Percentiles rank a stretch among this genome's conserved stretches.
These are phyloP conservation scores for Fusarium redolens DNA, from an alignment of 2,329 filamentous ascomycete genomes.

Conservation along the genomic window DNA sequence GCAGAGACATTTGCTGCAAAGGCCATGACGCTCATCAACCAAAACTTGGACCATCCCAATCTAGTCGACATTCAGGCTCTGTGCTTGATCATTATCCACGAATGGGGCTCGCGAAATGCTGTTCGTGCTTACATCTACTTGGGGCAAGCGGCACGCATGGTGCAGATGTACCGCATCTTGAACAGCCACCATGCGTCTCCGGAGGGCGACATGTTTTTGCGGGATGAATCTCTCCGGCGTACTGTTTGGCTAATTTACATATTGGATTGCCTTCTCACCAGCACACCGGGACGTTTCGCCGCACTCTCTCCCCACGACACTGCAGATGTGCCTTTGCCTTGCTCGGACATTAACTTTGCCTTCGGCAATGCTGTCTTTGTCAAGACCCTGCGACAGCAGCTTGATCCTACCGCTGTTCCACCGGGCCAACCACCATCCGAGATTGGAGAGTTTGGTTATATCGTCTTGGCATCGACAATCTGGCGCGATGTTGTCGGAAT, in stretches of 20 bases:
- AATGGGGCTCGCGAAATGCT: conserved; percentile 71
- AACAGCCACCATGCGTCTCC: conserved; percentile 65
- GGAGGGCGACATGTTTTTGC: conserved; percentile 67
- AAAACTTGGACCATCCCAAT: conserved; percentile 68
- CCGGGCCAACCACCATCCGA: conserved; percentile 57
- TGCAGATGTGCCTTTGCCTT: conserved; percentile 67
- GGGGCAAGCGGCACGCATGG: conserved; percentile 71
- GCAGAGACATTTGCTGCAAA: conserved; percentile 70
- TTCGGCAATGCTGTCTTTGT: conserved; percentile 70
- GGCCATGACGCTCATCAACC: conserved; percentile 67
- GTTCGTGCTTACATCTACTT: conserved; percentile 73
- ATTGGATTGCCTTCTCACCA: conserved; percentile 71
- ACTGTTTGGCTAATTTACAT: conserved; percentile 73
- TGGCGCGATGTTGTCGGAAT: conserved; percentile 72
- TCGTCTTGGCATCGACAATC: conserved; percentile 69
- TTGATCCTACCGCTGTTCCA: conserved; percentile 50
- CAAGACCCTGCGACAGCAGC: conserved; percentile 63
- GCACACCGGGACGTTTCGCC: conserved; percentile 69
- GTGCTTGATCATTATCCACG: conserved; percentile 70
- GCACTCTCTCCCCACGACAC: conserved; percentile 66
- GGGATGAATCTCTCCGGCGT: conserved; percentile 70
- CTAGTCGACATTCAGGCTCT: conserved; percentile 71
- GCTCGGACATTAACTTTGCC: conserved; percentile 71
- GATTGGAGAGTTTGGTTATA: conserved; percentile 71
- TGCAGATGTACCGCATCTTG: conserved; percentile 72